Conservation (phyloP, 2,329 filamentous ascomycete genomes). For the Arachnomyces sp. region DNA sequence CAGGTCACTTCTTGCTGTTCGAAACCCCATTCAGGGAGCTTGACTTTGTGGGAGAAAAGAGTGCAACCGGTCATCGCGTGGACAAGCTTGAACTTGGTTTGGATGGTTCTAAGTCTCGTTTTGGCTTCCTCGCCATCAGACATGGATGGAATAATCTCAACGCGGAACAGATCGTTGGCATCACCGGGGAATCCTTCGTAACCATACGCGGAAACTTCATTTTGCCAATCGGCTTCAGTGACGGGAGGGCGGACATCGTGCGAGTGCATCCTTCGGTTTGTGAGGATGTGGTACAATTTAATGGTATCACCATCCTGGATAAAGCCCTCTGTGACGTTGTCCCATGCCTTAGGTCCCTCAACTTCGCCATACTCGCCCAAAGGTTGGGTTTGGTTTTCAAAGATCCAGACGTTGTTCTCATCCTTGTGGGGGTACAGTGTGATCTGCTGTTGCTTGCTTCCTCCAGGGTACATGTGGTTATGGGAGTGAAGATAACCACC, state of each 20-base stretch:
- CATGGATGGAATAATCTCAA: constrained; percentile 88
- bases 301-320: constrained; percentile 74
- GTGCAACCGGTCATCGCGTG: constrained; percentile 96
- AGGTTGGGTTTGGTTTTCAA: constrained; percentile 95
- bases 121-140: constrained; percentile 72
- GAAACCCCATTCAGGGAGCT: constrained; percentile 94
- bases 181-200: constrained; percentile 96
- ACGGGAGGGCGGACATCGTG: constrained; percentile 86
- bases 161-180: constrained; percentile 88
- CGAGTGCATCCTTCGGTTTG: constrained; percentile 84
- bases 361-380: constrained; percentile 67
- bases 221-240: constrained; percentile 86
- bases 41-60: constrained; percentile 97
- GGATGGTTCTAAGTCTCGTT: constrained; percentile 79
- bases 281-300: constrained; percentile 73
- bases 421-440: constrained; percentile 99
- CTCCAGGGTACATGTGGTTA: constrained; percentile 91
- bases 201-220: constrained; percentile 92
- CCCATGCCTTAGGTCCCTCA: constrained; percentile 77
- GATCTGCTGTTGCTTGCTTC: constrained; percentile 97
- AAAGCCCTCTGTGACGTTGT: constrained; percentile 57
- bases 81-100: constrained; percentile 91
- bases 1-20: constrained; percentile 99
- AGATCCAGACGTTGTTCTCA: constrained; percentile 88
- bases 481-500: constrained; percentile 97